A percentile compares a stretch with the other conserved stretches of the same genome.
phyloP scores from a whole-genome alignment of 2,329 filamentous ascomycete species.

The Biscogniauxia marginata region DNA sequence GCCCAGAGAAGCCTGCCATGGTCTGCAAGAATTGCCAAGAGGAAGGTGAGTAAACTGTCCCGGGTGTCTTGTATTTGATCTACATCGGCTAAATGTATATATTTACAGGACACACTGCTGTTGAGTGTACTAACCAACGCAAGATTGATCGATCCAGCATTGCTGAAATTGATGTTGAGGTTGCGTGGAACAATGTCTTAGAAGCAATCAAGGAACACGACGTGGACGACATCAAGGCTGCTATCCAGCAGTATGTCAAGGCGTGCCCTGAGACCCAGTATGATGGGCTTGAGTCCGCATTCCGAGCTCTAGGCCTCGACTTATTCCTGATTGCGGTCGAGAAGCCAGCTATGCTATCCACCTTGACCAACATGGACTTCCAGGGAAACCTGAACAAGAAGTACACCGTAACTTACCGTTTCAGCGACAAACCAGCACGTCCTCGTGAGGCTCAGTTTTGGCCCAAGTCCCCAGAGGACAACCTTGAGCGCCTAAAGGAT shows the following conservation, averaged over 20 bases:
- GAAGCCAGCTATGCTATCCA: slow-evolving; percentile 50
- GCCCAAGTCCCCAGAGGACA: slow-evolving; percentile 59
- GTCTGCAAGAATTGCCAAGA: slow-evolving; percentile 62
- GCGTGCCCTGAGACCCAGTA: slow-evolving; percentile 57
- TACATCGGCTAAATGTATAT: slow-evolving; percentile 2
- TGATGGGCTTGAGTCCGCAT: slow-evolving; percentile 56
- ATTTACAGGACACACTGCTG: slow-evolving; percentile 50
- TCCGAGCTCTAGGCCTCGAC: slow-evolving; percentile 53
- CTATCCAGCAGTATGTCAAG: slow-evolving; percentile 61
- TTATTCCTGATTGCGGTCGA: slow-evolving; percentile 64
- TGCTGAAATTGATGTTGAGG: slow-evolving; percentile 49
- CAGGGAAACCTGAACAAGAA: slow-evolving; percentile 67
- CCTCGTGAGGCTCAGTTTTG: slow-evolving; percentile 59
- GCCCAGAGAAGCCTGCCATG: slow-evolving; percentile 56
- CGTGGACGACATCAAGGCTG: slow-evolving; percentile 61
- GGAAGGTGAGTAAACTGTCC: slow-evolving; percentile 45
- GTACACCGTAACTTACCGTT: slow-evolving; percentile 63
- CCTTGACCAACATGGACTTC: slow-evolving; percentile 69
- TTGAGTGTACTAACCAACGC: slow-evolving; percentile 59
- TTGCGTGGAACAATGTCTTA: slow-evolving; percentile 57
- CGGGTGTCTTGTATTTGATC: not conserved
- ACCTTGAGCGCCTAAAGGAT: slow-evolving; percentile 61
- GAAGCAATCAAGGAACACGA: slow-evolving; percentile 54
- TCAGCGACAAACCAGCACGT: slow-evolving; percentile 54
- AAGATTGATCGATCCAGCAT: slow-evolving; percentile 54